Percentiles rank a stretch among this genome's conserved stretches.
phyloP scores from a whole-genome alignment of 1,284 basidiomycete genomes.

The Pisolithus thermaeus region DNA sequence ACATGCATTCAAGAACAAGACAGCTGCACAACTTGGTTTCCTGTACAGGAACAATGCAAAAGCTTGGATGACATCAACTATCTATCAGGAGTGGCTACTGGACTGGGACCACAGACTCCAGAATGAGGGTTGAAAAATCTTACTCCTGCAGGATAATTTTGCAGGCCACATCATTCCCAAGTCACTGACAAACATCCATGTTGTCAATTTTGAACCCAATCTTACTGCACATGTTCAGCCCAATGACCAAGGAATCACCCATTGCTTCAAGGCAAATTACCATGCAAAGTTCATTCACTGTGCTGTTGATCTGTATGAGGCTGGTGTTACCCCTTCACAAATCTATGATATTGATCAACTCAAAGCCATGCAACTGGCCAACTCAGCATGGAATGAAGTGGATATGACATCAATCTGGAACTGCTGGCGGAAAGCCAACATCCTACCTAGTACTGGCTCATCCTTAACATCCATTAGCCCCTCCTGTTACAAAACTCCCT shows the following conservation, averaged over 20 bases:
- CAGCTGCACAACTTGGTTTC: conserved; percentile 22
- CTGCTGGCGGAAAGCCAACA: conserved; percentile 10
- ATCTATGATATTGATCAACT: conserved; percentile 33
- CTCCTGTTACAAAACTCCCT: too few species aligned
- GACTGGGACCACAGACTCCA: conserved; percentile 15
- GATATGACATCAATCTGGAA: conserved; percentile 5
- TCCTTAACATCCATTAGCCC: background rate
- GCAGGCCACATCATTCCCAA: conserved; percentile 19
- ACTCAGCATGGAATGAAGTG: conserved; percentile 7
- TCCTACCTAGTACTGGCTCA: background rate
- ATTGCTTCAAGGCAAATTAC: conserved; percentile 24
- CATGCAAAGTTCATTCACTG: conserved; percentile 16
- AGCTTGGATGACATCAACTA: conserved; percentile 29
- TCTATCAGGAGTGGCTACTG: conserved; percentile 25
- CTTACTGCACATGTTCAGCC: conserved; percentile 4
- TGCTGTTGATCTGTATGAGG: conserved; percentile 28
- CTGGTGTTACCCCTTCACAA: conserved; percentile 15
- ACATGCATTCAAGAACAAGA: conserved; percentile 17
- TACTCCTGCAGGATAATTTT: background rate
- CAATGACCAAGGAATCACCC: conserved; percentile 1
- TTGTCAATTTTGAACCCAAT: conserved; percentile 11
- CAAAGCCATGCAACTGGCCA: conserved; percentile 26
- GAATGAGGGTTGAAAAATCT: background rate
- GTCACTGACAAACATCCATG: conserved; percentile 12
- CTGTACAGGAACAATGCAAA: conserved; percentile 28